Evolutionary conservation across 1,139 yeast genomes (phyloP), one percentile per base, ranked within the genome.

Genomic region (Scheffersomyces titani): DNA sequence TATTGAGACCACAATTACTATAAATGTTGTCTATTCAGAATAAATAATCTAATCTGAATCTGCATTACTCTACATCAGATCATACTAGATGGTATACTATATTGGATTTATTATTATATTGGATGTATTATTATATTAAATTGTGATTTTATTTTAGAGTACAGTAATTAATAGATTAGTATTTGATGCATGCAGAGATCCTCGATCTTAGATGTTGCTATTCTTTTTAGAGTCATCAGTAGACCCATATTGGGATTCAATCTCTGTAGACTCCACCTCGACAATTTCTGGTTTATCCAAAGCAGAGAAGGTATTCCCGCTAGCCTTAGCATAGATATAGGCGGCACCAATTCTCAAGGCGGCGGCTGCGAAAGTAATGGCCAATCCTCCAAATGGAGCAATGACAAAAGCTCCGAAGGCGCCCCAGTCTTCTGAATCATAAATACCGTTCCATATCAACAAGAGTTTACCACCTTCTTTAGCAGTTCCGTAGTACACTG

Each of bases 321-420:
- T 77, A 9, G 70, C 51, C 51, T 68, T 77, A 54, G 85, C 71
- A 59, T 74, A 70, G 0, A 76, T 20, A 62, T 75, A 85, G 46
- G 69, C 61, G 2, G 73, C 61, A 0, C 67, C 60, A 49, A 85
- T 70, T 70, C 97, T 82, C 9, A 82, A 45, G 1, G 69, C 86
- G 44, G 89, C 81, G 51, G 82, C 78, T 49, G 78, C 65, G 20
- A 83, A 71, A 1, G 91, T 87, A 59, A 88, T 76, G 2, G 88
- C 60, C 2, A 92, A 64, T 19, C 96, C 92, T 19, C 96, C 96
- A 52, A 88, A 81, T 4, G 98, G 97, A 1, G 98, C 96, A 62
- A 88, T 90, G 6, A 90, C 96, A 73, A 92, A 92, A 1, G 98
- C 97, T 40, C 97, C 98, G 74, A 92, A 93, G 0, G 97, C 87